phyloP scores from a whole-genome alignment of 768 basidiomycete genomes.

The Boletus speciosus region DNA sequence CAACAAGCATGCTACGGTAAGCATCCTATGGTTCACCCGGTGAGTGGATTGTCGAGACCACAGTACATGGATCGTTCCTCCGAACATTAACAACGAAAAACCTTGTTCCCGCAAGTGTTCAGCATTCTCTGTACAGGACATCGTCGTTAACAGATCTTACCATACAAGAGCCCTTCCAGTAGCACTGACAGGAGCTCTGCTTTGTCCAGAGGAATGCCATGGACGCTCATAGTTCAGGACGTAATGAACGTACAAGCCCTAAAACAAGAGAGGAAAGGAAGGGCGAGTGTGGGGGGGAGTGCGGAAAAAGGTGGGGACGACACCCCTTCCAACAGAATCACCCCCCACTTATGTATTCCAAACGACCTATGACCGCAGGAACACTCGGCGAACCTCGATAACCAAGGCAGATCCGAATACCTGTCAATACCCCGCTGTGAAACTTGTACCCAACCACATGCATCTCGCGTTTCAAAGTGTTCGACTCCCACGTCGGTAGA shows the following conservation, averaged over 20 bases:
- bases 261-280: background rate
- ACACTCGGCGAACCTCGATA: background rate
- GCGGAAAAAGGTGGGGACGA: background rate
- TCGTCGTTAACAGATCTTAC: background rate
- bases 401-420: background rate
- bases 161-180: slow-evolving; percentile 20
- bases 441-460: background rate
- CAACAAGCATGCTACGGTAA: slow-evolving; percentile 24
- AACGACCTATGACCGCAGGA: background rate
- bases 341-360: background rate
- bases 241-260: background rate
- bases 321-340: background rate
- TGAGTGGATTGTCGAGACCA: background rate
- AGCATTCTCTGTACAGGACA: background rate
- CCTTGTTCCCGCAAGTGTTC: slow-evolving; percentile 17
- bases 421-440: background rate
- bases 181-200: slow-evolving; percentile 20
- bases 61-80: slow-evolving; percentile 28
- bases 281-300: background rate
- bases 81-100: slow-evolving; percentile 36
- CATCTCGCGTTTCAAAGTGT: background rate
- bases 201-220: slow-evolving; percentile 14
- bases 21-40: slow-evolving; percentile 19
- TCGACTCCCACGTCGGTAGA: too few species aligned
- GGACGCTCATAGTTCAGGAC: background rate